A percentile compares a stretch with the other conserved stretches of the same genome.
Conservation (phyloP, 1,284 basidiomycete species). For the Cystobasidium pallidum region DNA sequence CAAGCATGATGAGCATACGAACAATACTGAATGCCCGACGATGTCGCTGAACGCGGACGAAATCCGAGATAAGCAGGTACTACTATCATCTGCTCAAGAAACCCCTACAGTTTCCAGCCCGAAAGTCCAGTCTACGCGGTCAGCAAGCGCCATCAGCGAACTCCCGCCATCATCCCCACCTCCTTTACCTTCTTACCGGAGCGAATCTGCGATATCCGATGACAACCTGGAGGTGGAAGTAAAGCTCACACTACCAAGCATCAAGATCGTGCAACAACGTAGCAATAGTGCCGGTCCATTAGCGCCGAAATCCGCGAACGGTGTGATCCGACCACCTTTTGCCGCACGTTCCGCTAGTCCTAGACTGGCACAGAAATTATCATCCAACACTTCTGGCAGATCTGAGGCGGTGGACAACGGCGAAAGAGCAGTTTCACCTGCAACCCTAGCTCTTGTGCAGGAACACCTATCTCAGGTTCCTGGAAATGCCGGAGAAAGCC, state of each 20-base stretch:
- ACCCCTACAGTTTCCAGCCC: neutral
- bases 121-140: neutral
- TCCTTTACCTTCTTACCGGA: constrained; percentile 13
- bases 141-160: constrained; percentile 9
- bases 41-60: too few relatives aligned
- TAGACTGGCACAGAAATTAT: neutral
- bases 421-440: neutral
- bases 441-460: neutral
- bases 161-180: constrained; percentile 32
- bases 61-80: too few relatives aligned
- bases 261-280: neutral
- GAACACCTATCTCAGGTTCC: neutral
- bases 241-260: neutral
- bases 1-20: too few relatives aligned
- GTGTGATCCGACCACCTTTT: neutral
- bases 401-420: neutral
- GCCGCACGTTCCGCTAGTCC: neutral
- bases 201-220: neutral
- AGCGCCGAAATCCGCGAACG: neutral
- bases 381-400: neutral
- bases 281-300: constrained; percentile 5
- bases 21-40: too few relatives aligned
- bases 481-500: neutral
- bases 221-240: neutral
- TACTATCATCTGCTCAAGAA: too few relatives aligned